These are phyloP conservation scores for Evansstolkia leycettana DNA, from an alignment of 495 filamentous ascomycete species.

Conservation along the genomic window DNA sequence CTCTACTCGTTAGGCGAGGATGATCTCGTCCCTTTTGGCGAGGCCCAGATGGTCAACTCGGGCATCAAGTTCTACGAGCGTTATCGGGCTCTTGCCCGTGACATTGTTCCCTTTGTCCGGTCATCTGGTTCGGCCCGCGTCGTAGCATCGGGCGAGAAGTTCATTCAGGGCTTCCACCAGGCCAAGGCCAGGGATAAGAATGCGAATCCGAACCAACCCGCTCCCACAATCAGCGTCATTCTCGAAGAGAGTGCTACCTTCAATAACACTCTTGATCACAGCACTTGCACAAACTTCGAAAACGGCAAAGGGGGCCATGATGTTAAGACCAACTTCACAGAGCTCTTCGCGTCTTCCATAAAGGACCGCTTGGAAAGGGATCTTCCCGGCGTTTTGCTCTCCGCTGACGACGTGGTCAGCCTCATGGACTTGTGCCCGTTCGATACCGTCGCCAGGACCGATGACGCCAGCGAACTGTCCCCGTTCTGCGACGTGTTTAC, in stretches of 20 bases:
- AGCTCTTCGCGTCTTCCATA: slow-evolving; percentile 49
- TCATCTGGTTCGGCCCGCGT: slow-evolving; percentile 60
- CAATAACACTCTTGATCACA: slow-evolving; percentile 72
- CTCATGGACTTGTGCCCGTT: slow-evolving; percentile 86
- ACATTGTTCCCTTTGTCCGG: slow-evolving; percentile 55
- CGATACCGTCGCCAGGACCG: slow-evolving; percentile 48
- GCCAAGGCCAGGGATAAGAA: slow-evolving; percentile 35
- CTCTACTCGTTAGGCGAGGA: slow-evolving; percentile 63
- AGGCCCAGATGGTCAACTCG: slow-evolving; percentile 62
- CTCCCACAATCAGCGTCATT: slow-evolving; percentile 45
- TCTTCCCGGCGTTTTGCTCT: slow-evolving; percentile 49
- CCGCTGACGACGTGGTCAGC: slow-evolving; percentile 41
- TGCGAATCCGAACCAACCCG: slow-evolving; percentile 18
- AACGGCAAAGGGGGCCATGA: slow-evolving; percentile 29
- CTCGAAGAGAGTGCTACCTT: slow-evolving; percentile 48
- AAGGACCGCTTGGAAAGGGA: slow-evolving; percentile 45
- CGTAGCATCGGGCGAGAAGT: slow-evolving; percentile 59
- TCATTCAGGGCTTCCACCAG: slow-evolving; percentile 55
- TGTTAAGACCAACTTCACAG: slow-evolving; percentile 40
- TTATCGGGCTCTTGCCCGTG: slow-evolving; percentile 45
- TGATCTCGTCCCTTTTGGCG: slow-evolving; percentile 59
- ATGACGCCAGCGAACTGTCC: slow-evolving; percentile 28
- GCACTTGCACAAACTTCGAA: slow-evolving; percentile 52
- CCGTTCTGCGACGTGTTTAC: slow-evolving; percentile 66
- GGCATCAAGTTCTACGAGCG: slow-evolving; percentile 61